Evolutionary conservation across 202 grass and related monocot genomes (phyloP), one percentile per base, ranked within the genome.

Genomic region (Zizania palustris): DNA sequence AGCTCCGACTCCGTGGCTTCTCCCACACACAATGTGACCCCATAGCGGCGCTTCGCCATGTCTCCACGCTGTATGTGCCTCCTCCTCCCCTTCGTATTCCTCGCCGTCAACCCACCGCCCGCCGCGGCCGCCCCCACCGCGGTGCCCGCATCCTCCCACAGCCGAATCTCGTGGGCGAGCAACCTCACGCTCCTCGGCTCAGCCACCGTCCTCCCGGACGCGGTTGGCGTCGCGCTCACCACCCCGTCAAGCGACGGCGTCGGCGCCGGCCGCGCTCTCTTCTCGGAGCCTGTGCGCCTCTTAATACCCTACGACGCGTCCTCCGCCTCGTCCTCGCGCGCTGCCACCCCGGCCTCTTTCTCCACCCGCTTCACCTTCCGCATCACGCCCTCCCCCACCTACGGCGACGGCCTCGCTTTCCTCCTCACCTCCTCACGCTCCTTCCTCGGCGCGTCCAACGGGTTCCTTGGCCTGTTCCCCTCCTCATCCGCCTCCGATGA

Each of bases 181-280:
- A 93, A 93, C 85, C 86, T 93, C 64, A 93, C 91, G 20, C 85
- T 93, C 49, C 75, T 93, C 21, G 88, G 91, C 43, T 86, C 86
- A 54, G 88, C 91, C 33, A 88, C 82, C n/a, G 45, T 90, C 63
- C 78, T 87, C 51, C 84, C 86, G 7, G 82, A 63, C 67, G 81
- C 22, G 33, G 48, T 68, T 40, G 86, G 73, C 49, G 66, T 93
- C 66, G 81, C 88, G n/a, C 81, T 83, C 71, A 81, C 74, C 22
- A 85, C 60, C 76, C 57, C 73, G 58, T 33, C 70, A 20, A 60
- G 60, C 46, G 78, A 81, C 67, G 73, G 65, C 39, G 39, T 78
- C 28, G 72, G 84, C 55, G 75, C 81, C 43, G 91, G 91, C 61
- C 91, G 82, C 3, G 88, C 82, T 11, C 82, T 93, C 54, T 90